Conservation (phyloP, 768 basidiomycete genomes). For the Pleurotus eryngii region DNA sequence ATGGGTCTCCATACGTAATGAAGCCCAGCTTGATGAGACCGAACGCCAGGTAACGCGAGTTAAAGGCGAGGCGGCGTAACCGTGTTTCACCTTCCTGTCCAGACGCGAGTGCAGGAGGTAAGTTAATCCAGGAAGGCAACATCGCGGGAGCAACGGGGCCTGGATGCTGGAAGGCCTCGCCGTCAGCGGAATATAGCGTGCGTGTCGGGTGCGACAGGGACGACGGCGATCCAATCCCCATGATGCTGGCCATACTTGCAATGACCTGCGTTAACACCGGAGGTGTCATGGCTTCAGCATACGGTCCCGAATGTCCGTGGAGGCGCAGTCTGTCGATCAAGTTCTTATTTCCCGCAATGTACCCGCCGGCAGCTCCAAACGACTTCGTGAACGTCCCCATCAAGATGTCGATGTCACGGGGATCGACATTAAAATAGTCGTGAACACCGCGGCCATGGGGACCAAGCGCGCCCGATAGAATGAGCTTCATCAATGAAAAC, state of each 20-base stretch:
- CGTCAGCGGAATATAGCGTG: conserved; percentile 24
- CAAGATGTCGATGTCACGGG: conserved; percentile 80
- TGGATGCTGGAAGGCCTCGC: conserved; percentile 46
- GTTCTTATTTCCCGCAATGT: conserved; percentile 80
- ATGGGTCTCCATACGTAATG: conserved; percentile 90
- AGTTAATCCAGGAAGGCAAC: conserved; percentile 76
- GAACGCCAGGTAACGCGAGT: conserved; percentile 85
- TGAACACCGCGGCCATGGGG: conserved; percentile 92
- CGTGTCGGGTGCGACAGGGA: conserved; percentile 26
- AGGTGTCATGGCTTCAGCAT: conserved; percentile 90
- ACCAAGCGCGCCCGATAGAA: conserved; percentile 94
- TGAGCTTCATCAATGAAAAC: conserved; percentile 97
- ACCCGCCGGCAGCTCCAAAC: conserved; percentile 92
- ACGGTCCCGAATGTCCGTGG: conserved; percentile 75
- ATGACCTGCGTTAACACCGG: conserved; percentile 89
- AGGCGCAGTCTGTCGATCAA: conserved; percentile 82
- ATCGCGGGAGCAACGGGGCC: conserved; percentile 65
- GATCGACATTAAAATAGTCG: conserved; percentile 89
- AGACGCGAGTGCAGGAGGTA: conserved; percentile 70
- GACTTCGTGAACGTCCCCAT: conserved; percentile 99
- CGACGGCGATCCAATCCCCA: conserved; percentile 64
- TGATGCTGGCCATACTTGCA: conserved; percentile 93
- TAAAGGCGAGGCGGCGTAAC: conserved; percentile 89
- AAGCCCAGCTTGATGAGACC: conserved; percentile 91
- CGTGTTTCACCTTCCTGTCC: conserved; percentile 83